Percentiles rank a stretch among this genome's conserved stretches.
Conservation (phyloP, 208 protist species). For the Naegleria gruberi region DNA sequence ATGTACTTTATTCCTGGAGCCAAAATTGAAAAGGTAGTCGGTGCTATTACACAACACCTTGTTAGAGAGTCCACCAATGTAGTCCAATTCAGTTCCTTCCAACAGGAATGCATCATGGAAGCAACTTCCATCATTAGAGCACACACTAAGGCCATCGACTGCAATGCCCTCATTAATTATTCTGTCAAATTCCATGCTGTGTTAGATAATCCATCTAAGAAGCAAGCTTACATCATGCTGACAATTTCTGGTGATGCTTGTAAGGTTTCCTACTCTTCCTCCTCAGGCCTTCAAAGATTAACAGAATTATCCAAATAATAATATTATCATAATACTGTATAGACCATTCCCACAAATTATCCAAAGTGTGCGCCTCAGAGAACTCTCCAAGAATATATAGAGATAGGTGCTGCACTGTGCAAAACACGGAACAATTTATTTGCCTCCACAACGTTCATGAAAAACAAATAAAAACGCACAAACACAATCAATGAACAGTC, state of each 20-base stretch:
- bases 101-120: constrained; percentile 60
- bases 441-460: too few species aligned
- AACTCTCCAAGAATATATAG: too few species aligned
- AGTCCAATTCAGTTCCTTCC: constrained; percentile 54
- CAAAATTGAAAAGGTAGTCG: constrained; percentile 66
- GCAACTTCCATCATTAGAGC: constrained; percentile 61
- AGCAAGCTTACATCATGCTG: not conserved
- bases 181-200: constrained; percentile 67
- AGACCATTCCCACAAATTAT: too few species aligned
- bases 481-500: too few species aligned
- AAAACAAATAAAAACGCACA: too few species aligned
- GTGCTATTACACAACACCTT: constrained; percentile 74
- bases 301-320: not conserved
- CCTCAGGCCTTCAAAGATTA: not conserved
- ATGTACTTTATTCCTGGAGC: constrained; percentile 65
- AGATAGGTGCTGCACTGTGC: too few species aligned
- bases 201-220: constrained; percentile 39
- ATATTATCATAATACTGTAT: too few species aligned
- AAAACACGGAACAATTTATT: too few species aligned
- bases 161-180: constrained; percentile 71
- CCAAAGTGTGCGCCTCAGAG: too few species aligned
- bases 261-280: not conserved
- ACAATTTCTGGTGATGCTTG: not conserved
- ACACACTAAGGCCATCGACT: constrained; percentile 63
- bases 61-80: constrained; percentile 60